Evolutionary conservation across 108 stramenopile species (phyloP), one percentile per base, ranked within the genome.

Genomic region (Conticribra guillardii): DNA sequence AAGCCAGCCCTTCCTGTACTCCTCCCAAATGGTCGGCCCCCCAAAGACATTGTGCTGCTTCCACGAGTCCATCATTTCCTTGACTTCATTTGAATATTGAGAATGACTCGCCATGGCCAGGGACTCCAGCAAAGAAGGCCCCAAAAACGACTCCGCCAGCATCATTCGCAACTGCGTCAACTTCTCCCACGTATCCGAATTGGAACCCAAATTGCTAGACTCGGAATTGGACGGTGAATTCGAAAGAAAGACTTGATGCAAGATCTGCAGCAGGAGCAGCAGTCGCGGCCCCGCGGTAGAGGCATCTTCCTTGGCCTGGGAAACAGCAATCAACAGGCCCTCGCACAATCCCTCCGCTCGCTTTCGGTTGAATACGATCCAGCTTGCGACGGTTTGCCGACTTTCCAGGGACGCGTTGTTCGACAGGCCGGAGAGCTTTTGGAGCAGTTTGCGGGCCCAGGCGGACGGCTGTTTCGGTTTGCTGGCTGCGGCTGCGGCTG

Each of bases 41-140:
- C 85, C 90, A 73, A 92, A 92, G 3, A 83, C 88, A 68, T 84
- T 74, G 27, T 51, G 4, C 7, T 76, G 67, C 52, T 87, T 86
- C 90, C 90, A 92, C 44, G 74, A 61, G 2, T 81, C 64, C 55
- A 76, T 15, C 52, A 76, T 57, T 21, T 31, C 49, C 29, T 49
- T 47, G 44, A 80, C 30, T 61, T 63, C 33, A 2, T 34, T 44
- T 14, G 9, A 14, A 50, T 32, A 65, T 14, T 47, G 28, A 15
- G 33, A 32, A 4, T 32, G 19, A 17, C 5, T 26, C 11, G 70
- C 71, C 33, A 71, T 45, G 4, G 71, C 50, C 33, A 71, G 45
- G 4, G 71, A 30, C 21, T 62, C 29, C 32, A 33, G 33, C 18
- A 71, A 52, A 1, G n/a, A n/a, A n/a, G 88, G 86, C 14, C 71